A percentile compares a stretch with the other conserved stretches of the same genome.
Conservation (phyloP, 1,284 basidiomycete genomes). For the Hymenochaete sp. region DNA sequence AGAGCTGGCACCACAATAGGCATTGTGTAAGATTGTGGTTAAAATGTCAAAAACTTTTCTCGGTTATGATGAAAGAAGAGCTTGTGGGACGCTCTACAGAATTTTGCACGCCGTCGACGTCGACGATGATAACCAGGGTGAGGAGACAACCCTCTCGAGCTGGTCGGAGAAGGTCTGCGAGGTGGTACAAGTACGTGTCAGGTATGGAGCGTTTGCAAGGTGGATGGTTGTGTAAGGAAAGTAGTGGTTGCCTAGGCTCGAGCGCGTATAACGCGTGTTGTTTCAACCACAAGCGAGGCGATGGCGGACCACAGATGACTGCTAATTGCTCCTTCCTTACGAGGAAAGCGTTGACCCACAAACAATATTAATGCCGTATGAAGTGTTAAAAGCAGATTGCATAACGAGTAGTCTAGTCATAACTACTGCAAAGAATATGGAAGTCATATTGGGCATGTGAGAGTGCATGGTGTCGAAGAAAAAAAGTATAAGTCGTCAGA, state of each 20-base stretch:
- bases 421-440: conserved; percentile 4
- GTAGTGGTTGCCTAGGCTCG: conserved; percentile 4
- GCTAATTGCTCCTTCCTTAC: no score
- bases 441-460: conserved; percentile 7
- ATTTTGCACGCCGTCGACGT: no score
- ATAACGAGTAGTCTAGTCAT: no score
- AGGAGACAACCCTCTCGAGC: no score
- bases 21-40: conserved; percentile 43
- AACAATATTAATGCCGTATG: no score
- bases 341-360: no score
- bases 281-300: not conserved
- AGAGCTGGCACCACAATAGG: conserved; percentile 59
- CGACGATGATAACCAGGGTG: no score
- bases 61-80: no score
- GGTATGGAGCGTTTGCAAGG: not conserved
- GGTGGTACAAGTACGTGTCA: not conserved
- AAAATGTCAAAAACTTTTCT: no score
- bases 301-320: no score
- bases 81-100: no score
- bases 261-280: conserved; percentile 10
- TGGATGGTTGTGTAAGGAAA: not conserved
- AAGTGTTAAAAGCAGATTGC: no score
- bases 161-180: not conserved
- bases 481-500: not conserved
- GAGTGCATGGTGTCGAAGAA: conserved; percentile 2